phyloP scores from a whole-genome alignment of 1,284 basidiomycete genomes.

The Microbotryum saponariae region DNA sequence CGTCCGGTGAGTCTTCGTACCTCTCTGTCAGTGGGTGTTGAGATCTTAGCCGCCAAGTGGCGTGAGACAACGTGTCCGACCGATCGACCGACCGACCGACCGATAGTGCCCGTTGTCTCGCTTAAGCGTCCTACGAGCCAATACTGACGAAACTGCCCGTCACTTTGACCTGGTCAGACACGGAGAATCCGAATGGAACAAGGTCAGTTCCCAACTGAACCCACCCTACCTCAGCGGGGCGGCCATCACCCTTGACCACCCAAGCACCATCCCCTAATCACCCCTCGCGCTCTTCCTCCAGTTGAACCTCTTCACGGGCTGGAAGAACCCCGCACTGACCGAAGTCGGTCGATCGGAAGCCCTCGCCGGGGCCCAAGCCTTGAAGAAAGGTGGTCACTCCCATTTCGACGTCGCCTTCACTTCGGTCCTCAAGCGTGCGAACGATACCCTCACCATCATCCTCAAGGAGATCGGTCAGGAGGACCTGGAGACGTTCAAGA shows the following conservation, averaged over 20 bases:
- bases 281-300: not conserved
- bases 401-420: conserved; percentile 43
- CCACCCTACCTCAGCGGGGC: too few species aligned
- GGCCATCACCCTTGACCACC: too few species aligned
- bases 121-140: not conserved
- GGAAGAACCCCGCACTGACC: conserved; percentile 30
- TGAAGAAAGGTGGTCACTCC: conserved; percentile 38
- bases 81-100: not conserved
- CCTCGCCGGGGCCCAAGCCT: conserved; percentile 32
- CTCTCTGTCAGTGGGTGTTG: conserved; percentile 1
- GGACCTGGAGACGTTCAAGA: conserved; percentile 39
- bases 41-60: conserved; percentile 8
- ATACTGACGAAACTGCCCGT: not conserved
- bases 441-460: conserved; percentile 43
- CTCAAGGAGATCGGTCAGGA: conserved; percentile 44
- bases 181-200: too few species aligned
- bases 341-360: conserved; percentile 35
- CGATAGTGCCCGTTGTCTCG: conserved; percentile 1
- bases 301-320: conserved; percentile 34
- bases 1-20: conserved; percentile 20
- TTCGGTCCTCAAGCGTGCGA: conserved; percentile 44
- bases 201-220: too few species aligned
- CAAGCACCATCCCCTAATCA: too few species aligned
- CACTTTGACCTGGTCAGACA: too few species aligned
- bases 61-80: conserved; percentile 16